phyloP scores from a whole-genome alignment of 768 basidiomycete genomes.

The Glaciozyma antarctica region DNA sequence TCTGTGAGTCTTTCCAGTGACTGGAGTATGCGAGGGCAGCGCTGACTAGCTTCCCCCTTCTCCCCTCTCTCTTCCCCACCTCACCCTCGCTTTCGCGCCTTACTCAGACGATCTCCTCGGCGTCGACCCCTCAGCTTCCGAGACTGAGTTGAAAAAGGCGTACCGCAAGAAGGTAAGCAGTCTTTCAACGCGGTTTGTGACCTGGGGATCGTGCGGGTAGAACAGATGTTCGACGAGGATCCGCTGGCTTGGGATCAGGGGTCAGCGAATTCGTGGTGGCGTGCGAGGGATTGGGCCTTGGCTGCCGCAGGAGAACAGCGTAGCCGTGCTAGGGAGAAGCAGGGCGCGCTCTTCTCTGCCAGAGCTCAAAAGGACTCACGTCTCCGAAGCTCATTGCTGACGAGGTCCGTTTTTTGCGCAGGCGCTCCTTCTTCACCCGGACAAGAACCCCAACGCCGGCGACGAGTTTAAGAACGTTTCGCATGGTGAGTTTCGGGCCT shows the following conservation, averaged over 20 bases:
- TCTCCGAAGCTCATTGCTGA: not conserved
- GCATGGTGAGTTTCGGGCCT: slow-evolving; percentile 59
- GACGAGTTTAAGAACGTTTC: slow-evolving; percentile 97
- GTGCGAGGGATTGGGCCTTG: too few species aligned
- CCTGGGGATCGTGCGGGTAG: not conserved
- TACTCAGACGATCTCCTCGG: slow-evolving; percentile 73
- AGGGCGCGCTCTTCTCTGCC: too few species aligned
- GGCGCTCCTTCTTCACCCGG: slow-evolving; percentile 37
- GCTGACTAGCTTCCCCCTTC: not conserved
- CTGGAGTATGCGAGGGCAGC: not conserved
- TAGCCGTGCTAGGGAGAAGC: too few species aligned
- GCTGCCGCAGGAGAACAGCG: too few species aligned
- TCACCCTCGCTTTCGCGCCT: not conserved
- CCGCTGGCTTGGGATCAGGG: not conserved
- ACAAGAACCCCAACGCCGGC: slow-evolving; percentile 79
- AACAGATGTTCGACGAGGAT: not conserved
- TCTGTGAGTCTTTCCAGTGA: not conserved
- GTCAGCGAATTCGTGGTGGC: too few species aligned
- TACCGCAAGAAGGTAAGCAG: slow-evolving; percentile 75
- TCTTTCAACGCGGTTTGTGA: not conserved
- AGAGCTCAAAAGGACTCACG: not conserved
- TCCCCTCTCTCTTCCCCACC: not conserved
- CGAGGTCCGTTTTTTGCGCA: not conserved
- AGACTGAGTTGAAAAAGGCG: slow-evolving; percentile 83
- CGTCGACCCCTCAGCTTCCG: slow-evolving; percentile 65